Percentiles rank a stretch among this genome's conserved stretches.
These are phyloP conservation scores for Raffaelea deltoideospora DNA, from an alignment of 2,329 filamentous ascomycete species.

Conservation along the genomic window DNA sequence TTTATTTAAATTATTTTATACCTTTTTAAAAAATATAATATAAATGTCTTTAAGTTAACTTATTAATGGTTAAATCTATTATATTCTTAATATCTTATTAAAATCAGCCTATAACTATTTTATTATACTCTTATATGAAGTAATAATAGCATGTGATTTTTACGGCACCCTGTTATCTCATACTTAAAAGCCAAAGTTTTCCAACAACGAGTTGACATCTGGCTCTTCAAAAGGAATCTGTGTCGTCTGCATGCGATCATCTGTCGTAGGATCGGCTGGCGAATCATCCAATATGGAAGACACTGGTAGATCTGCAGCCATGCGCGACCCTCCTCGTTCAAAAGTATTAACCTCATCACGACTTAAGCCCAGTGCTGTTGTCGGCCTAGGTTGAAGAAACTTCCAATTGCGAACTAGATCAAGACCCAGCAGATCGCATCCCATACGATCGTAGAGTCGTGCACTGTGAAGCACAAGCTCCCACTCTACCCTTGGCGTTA, in stretches of 20 bases:
- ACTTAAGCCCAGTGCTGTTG: slow-evolving; percentile 20
- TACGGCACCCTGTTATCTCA: no score
- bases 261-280: slow-evolving; percentile 26
- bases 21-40: no score
- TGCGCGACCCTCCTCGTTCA: slow-evolving; percentile 57
- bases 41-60: no score
- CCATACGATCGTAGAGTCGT: slow-evolving; percentile 75
- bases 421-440: slow-evolving; percentile 77
- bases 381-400: slow-evolving; percentile 42
- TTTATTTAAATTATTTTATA: no score
- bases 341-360: slow-evolving; percentile 53
- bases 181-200: slow-evolving; percentile 75
- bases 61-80: no score
- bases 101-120: no score
- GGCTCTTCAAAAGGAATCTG: slow-evolving; percentile 82
- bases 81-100: no score
- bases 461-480: slow-evolving; percentile 80
- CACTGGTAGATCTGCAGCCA: slow-evolving; percentile 58
- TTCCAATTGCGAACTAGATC: slow-evolving; percentile 76
- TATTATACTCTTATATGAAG: no score
- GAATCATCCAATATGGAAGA: slow-evolving; percentile 15
- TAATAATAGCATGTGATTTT: no score
- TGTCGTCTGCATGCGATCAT: slow-evolving; percentile 34
- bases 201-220: slow-evolving; percentile 73
- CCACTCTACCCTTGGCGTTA: slow-evolving; percentile 70